Evolutionary conservation across 306 rosid genomes (phyloP), one percentile per base, ranked within the genome.

Genomic region (Begonia fuchsioides): DNA sequence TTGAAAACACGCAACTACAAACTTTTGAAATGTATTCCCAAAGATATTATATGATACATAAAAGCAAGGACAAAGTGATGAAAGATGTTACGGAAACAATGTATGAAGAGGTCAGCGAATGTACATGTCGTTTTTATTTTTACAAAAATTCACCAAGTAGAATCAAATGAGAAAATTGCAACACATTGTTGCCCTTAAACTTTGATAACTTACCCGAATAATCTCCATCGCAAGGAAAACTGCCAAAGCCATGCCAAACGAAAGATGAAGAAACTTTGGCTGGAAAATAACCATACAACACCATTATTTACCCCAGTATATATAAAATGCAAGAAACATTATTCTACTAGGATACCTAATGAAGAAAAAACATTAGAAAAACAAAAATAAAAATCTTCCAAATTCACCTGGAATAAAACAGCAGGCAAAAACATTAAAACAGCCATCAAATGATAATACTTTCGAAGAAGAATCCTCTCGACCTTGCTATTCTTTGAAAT

Each of bases 401-500:
- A 59, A 63, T 59, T 73, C 65, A 90, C 98, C 95, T 85, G 98
- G 69, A 74, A 85, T 68, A 90, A 68, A 58, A 90, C 92, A 59
- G 97, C 97, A 63, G 97, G 97, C 54, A 70, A 49, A 77, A 90
- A 90, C 95, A 90, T 90, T 40, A 49, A 79, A 53, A 90, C 98
- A 50, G 98, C 98, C 90, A 90, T 62, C 54, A 90, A 70, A 71
- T 90, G 98, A 70, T 85, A 90, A 75, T 90, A 90, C 53, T 85
- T 90, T 43, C 95, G 82, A 62, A 90, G 73, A 67, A 90, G 92
- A 79, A 90, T 90, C 49, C 95, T 84, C 84, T 90, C 97, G 19
- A 79, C 71, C 85, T 67, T 90, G 69, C 95, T 85, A 72, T 68
- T 81, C 75, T 80, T 90, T 52, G 95, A 90, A 60, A 85, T 90